A percentile compares a stretch with the other conserved stretches of the same genome.
These are phyloP conservation scores for Pelargonium fulgidum DNA, from an alignment of 441 rosid species.

Conservation along the genomic window DNA sequence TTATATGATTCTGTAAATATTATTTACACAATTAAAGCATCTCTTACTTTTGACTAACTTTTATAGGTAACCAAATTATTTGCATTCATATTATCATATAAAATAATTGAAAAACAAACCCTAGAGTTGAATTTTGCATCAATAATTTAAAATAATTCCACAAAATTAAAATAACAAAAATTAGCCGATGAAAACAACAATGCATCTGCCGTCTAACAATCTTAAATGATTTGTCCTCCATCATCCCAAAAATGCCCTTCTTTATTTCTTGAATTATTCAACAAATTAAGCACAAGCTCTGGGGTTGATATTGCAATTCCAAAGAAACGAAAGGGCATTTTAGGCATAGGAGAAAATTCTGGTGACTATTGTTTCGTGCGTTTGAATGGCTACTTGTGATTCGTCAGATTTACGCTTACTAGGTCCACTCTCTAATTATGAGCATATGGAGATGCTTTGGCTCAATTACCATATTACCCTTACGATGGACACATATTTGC, in stretches of 20 bases:
- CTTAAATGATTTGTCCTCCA: not conserved
- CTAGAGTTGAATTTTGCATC: too few species aligned
- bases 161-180: not conserved
- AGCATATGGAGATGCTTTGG: slow-evolving; percentile 17
- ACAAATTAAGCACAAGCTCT: not conserved
- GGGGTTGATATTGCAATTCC: not conserved
- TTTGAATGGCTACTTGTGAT: not conserved
- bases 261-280: not conserved
- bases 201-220: not conserved
- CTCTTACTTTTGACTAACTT: too few species aligned
- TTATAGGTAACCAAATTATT: too few species aligned
- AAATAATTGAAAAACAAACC: too few species aligned
- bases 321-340: not conserved
- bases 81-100: too few species aligned
- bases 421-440: slow-evolving; percentile 13
- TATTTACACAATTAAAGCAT: too few species aligned
- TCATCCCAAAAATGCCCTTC: not conserved
- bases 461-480: not conserved
- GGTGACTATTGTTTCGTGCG: not conserved
- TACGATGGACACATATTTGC: not conserved
- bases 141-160: not conserved
- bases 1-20: too few species aligned
- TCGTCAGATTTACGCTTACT: not conserved
- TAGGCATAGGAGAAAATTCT: not conserved
- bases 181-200: not conserved